Evolutionary conservation across 106 monocot genomes (phyloP).

Genomic region (Triglochin maritima): DNA sequence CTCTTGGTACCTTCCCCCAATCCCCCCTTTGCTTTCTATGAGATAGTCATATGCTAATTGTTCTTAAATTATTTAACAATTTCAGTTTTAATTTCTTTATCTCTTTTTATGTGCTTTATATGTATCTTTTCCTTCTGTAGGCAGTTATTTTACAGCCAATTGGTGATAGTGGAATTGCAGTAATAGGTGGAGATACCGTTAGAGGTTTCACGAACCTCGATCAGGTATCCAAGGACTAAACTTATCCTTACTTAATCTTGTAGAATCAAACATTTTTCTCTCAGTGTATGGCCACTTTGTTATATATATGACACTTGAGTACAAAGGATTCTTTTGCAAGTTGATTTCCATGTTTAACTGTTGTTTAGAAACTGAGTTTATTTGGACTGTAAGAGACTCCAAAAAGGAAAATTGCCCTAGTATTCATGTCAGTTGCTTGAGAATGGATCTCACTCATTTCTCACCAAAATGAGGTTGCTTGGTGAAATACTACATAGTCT

Average conservation of each 20-base stretch:
- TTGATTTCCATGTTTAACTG: not conserved
- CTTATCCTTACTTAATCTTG: not conserved
- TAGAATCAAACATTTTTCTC: not conserved
- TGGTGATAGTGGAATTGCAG: constrained; percentile 58
- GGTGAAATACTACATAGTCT: too few species aligned
- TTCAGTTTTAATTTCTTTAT: too few species aligned
- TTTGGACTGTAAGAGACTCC: not conserved
- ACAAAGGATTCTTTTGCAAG: too few species aligned
- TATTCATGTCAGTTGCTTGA: not conserved
- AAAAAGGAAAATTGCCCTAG: not conserved
- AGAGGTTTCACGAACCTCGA: constrained; percentile 77
- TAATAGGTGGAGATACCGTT: constrained; percentile 71
- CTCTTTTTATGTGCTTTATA: not conserved
- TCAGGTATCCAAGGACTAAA: constrained; percentile 31
- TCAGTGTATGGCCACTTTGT: not conserved
- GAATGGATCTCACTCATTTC: not conserved
- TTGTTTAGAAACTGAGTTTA: not conserved
- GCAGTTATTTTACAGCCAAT: constrained; percentile 78
- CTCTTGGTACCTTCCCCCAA: too few species aligned
- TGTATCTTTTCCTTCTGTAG: constrained; percentile 17
- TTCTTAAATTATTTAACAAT: too few species aligned
- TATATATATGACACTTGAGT: not conserved
- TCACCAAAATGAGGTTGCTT: not conserved
- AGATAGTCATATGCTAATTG: too few species aligned
- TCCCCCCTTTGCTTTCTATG: too few species aligned